Evolutionary conservation across 371 early-diverging fungal genomes (phyloP), one percentile per base, ranked within the genome.

Genomic region (Catenaria anguillulae): DNA sequence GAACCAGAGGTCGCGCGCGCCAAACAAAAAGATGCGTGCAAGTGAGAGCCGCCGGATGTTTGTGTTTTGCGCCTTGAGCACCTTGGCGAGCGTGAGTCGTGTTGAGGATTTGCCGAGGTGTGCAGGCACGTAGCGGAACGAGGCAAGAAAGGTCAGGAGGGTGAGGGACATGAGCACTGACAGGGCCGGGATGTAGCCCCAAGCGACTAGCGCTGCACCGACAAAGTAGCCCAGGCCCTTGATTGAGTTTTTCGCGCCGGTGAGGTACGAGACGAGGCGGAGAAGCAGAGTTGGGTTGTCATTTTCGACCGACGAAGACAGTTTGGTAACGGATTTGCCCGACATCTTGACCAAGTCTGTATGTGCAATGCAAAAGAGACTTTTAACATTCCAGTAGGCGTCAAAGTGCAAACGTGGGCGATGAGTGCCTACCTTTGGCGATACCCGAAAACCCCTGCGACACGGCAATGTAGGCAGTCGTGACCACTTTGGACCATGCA

Each of bases 241-340:
- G 42, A 69, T 45, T 19, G 64, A 63, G 63, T 69, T 69, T 52
- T 69, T 69, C n/a, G 65, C 62, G 15, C 69, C 69, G 19, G 69
- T 69, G 37, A 69, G 60, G 60, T 58, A 60, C 21, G 69, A 63
- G 6, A 69, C 69, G 43, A 69, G 43, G 34, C 54, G 36, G 55
- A 69, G 66, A 17, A 69, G 59, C 4, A 24, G 29, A 23, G 48
- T 29, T 1, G 48, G 8, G 29, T 12, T n/a, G 36, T 55, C 45
- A 10, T 8, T 58, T 5, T 34, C 63, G 13, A 23, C 1, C n/a
- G n/a, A 17, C 5, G 36, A 43, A 8, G 36, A 34, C 17, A 69
- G 61, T 34, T 69, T 69, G 21, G 69, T 66, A 34, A 63, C 62
- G 33, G 52, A 48, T 45, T 69, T 69, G 33, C 69, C 69, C 13